phyloP scores from a whole-genome alignment of 1,284 basidiomycete species.

The Ganoderma lucidum region DNA sequence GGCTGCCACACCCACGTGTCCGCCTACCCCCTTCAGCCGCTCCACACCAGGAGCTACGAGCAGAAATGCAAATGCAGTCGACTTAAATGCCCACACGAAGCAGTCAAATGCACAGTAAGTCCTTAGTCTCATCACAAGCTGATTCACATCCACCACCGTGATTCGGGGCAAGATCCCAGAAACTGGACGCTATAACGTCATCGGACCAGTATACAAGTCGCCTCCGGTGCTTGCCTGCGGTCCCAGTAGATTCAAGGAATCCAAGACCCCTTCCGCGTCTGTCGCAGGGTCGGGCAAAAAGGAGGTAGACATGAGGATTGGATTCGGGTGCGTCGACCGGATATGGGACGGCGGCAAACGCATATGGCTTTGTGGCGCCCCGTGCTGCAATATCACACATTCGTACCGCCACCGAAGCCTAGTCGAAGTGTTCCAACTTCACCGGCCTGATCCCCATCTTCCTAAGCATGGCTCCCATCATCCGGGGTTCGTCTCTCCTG shows the following conservation, averaged over 20 bases:
- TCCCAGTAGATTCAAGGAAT: neutral
- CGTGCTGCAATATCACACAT: conserved; percentile 6
- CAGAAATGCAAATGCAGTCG: neutral
- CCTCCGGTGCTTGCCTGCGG: neutral
- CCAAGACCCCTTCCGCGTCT: neutral
- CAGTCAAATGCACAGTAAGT: neutral
- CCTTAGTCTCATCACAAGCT: neutral
- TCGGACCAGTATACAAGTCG: neutral
- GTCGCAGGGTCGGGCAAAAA: neutral
- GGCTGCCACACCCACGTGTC: conserved; percentile 16
- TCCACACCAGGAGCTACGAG: conserved; percentile 7
- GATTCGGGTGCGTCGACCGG: neutral
- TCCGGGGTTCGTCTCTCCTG: conserved; percentile 48
- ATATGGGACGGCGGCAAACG: neutral
- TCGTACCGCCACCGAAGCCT: conserved; percentile 19
- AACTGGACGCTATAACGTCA: neutral
- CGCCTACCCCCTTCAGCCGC: neutral
- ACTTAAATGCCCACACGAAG: neutral
- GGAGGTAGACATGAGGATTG: neutral
- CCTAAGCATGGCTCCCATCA: conserved; percentile 56
- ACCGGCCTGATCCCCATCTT: conserved; percentile 49
- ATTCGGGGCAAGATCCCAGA: neutral
- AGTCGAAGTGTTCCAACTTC: conserved; percentile 56
- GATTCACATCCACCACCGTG: neutral
- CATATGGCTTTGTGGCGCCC: conserved; percentile 13